Evolutionary conservation across 2,329 filamentous ascomycete species (phyloP).

Genomic region (Xylaria hypoxylon): DNA sequence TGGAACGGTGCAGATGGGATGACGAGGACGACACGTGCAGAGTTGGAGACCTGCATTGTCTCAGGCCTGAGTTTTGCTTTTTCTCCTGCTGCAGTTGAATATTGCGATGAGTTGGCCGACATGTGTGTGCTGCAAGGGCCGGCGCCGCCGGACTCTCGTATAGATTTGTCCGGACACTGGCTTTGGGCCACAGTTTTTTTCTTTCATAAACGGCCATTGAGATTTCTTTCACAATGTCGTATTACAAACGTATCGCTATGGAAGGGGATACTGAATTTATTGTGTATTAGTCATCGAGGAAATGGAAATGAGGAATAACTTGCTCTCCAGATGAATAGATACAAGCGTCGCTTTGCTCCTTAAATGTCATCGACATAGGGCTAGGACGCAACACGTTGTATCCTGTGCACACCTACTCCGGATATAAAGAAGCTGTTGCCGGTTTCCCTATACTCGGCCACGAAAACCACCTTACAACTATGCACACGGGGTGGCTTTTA

Average conservation of each 20-base stretch:
- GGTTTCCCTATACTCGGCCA: neutral
- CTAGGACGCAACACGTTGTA: neutral
- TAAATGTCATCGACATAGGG: neutral
- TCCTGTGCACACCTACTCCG: too few relatives aligned
- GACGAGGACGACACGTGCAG: conserved; percentile 1
- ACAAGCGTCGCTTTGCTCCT: neutral
- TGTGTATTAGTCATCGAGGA: neutral
- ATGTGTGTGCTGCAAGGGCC: conserved; percentile 16
- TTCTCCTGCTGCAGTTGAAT: neutral
- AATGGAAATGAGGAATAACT: neutral
- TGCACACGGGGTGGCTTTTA: neutral
- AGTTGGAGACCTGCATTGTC: conserved; percentile 9
- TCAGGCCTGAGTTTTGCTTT: neutral
- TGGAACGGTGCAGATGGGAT: neutral
- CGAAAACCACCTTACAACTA: neutral
- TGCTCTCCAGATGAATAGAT: neutral
- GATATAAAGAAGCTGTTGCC: neutral
- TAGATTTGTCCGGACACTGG: conserved; percentile 23
- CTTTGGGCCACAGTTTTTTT: neutral
- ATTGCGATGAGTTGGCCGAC: conserved; percentile 3
- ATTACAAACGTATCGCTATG: neutral
- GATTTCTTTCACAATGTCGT: neutral
- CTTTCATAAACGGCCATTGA: neutral
- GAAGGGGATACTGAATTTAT: neutral
- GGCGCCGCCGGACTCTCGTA: conserved; percentile 21